phyloP scores from a whole-genome alignment of 441 rosid genomes.

The Jatropha multifida region DNA sequence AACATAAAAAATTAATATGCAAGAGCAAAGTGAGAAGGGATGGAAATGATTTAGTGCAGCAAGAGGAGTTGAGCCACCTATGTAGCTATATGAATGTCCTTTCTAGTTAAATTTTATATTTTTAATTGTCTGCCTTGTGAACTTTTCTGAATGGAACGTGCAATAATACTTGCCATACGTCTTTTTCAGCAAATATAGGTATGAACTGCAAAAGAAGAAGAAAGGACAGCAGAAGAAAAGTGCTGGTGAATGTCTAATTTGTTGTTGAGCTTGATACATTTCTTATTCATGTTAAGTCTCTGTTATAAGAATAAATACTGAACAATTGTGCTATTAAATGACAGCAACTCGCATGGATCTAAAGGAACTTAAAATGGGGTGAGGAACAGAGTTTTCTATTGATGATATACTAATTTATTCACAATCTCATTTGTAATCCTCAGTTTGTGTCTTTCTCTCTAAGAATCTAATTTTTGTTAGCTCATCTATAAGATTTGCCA shows the following conservation, averaged over 20 bases:
- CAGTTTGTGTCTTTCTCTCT: not conserved
- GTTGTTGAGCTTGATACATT: conserved; percentile 27
- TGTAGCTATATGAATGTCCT: too few species aligned
- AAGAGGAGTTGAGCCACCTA: too few species aligned
- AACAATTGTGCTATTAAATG: conserved; percentile 30
- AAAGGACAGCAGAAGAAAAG: conserved; percentile 88
- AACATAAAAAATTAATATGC: too few species aligned
- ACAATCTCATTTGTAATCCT: not conserved
- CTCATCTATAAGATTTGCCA: not conserved
- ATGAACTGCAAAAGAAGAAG: conserved; percentile 83
- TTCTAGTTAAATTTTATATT: too few species aligned
- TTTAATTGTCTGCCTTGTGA: not conserved
- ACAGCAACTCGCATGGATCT: conserved; percentile 76
- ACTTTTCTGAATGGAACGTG: not conserved
- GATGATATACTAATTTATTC: not conserved
- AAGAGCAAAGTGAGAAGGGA: too few species aligned
- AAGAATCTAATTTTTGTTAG: not conserved
- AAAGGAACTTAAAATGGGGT: conserved; percentile 93
- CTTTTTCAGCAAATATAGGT: conserved; percentile 66
- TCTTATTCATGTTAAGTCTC: conserved; percentile 20
- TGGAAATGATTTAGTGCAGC: too few species aligned
- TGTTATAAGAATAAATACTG: conserved; percentile 31
- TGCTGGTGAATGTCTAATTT: conserved; percentile 42
- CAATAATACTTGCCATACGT: conserved; percentile 22
- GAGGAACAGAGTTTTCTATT: conserved; percentile 1